Evolutionary conservation across 192 early-diverging fungal genomes (phyloP).

Genomic region (Linnemannia zychae): DNA sequence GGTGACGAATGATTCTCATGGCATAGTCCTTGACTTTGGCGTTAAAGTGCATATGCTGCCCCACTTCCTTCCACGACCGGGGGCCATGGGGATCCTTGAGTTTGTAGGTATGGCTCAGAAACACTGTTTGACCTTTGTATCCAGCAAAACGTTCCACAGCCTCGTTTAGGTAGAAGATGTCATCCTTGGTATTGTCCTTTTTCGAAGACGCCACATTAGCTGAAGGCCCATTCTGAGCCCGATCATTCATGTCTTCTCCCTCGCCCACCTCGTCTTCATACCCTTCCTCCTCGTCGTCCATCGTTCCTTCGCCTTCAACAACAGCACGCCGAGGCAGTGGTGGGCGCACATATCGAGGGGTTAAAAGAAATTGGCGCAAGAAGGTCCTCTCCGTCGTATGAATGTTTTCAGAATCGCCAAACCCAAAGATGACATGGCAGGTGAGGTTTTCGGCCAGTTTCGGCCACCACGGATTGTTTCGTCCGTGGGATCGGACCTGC

Average conservation of each 20-base stretch:
- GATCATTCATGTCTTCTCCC: slow-evolving; percentile 23
- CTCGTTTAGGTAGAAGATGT: slow-evolving; percentile 35
- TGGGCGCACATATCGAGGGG: slow-evolving; percentile 43
- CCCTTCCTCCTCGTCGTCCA: background rate
- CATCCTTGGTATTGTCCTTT: slow-evolving; percentile 33
- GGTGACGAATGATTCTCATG: slow-evolving; percentile 8
- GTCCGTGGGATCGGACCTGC: slow-evolving; percentile 3
- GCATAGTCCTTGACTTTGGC: slow-evolving; percentile 32
- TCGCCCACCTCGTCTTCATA: background rate
- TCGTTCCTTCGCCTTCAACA: background rate
- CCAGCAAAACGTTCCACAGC: slow-evolving; percentile 23
- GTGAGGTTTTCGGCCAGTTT: slow-evolving; percentile 32
- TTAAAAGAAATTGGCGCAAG: slow-evolving; percentile 32
- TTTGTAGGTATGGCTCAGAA: slow-evolving; percentile 45
- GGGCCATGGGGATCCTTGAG: slow-evolving; percentile 32
- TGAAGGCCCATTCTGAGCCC: background rate
- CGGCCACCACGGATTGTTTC: slow-evolving; percentile 20
- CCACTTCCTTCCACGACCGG: slow-evolving; percentile 15
- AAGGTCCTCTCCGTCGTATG: slow-evolving; percentile 38
- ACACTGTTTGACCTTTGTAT: slow-evolving; percentile 13
- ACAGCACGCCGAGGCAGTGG: background rate
- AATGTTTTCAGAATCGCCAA: slow-evolving; percentile 31
- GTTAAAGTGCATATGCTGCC: slow-evolving; percentile 22
- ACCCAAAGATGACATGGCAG: slow-evolving; percentile 46
- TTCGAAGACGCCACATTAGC: background rate